These are phyloP conservation scores for Mycena polygramma DNA, from an alignment of 768 basidiomycete genomes.

Conservation along the genomic window DNA sequence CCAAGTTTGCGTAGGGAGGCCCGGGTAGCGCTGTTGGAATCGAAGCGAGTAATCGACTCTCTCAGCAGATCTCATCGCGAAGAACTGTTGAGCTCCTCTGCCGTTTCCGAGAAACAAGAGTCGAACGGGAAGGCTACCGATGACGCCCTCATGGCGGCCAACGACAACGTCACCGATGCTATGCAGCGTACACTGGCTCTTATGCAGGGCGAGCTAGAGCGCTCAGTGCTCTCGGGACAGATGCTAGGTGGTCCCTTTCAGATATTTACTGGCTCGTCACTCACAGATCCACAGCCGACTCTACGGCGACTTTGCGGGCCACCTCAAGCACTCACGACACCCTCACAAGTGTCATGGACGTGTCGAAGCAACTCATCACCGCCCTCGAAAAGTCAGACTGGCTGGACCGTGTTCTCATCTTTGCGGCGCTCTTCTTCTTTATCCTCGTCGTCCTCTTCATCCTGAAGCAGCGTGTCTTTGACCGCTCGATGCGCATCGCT, in stretches of 20 bases:
- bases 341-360: slow-evolving; percentile 76
- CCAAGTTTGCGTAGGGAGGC: slow-evolving; percentile 71
- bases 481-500: slow-evolving; percentile 81
- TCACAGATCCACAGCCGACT: slow-evolving; percentile 69
- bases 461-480: slow-evolving; percentile 88
- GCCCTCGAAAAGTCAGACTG: slow-evolving; percentile 92
- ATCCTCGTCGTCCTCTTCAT: slow-evolving; percentile 87
- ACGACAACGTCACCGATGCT: slow-evolving; percentile 88
- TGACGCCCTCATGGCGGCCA: slow-evolving; percentile 90
- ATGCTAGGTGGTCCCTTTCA: slow-evolving; percentile 73
- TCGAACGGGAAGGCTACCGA: slow-evolving; percentile 79
- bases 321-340: slow-evolving; percentile 84
- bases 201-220: slow-evolving; percentile 94
- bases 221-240: slow-evolving; percentile 87
- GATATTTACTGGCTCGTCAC: background rate
- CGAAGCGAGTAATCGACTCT: slow-evolving; percentile 80
- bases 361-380: slow-evolving; percentile 88
- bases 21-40: slow-evolving; percentile 76
- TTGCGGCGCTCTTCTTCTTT: slow-evolving; percentile 87
- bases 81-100: slow-evolving; percentile 73
- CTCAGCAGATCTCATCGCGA: slow-evolving; percentile 71
- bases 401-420: slow-evolving; percentile 90
- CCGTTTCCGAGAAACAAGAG: slow-evolving; percentile 60
- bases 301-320: slow-evolving; percentile 80
- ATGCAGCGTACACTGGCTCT: slow-evolving; percentile 85